Percentiles rank a stretch among this genome's conserved stretches.
phyloP scores from a whole-genome alignment of 768 basidiomycete genomes.

The Kwoniella dendrophila region DNA sequence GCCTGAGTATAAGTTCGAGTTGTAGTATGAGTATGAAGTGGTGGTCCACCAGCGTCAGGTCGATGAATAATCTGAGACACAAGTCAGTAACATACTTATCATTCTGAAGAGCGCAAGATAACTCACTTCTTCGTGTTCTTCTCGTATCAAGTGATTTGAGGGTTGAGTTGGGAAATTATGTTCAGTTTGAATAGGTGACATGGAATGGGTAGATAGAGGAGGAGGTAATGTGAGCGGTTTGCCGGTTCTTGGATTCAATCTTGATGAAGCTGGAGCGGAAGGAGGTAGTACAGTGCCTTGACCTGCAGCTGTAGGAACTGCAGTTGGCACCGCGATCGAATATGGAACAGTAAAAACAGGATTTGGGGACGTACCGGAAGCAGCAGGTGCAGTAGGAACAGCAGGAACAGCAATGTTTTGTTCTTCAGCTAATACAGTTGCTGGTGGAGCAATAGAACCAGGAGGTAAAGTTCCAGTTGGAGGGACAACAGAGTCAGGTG shows the following conservation, averaged over 20 bases:
- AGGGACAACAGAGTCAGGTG: no score
- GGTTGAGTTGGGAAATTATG: slow-evolving; percentile 20
- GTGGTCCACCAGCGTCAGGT: slow-evolving; percentile 36
- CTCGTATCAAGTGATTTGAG: slow-evolving; percentile 34
- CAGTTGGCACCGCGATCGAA: slow-evolving; percentile 12
- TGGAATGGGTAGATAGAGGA: slow-evolving; percentile 35
- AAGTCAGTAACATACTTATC: neutral
- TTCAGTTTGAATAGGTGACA: slow-evolving; percentile 37
- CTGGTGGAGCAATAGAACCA: slow-evolving; percentile 14
- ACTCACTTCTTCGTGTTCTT: slow-evolving; percentile 50
- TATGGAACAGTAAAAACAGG: slow-evolving; percentile 11
- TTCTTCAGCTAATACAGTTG: slow-evolving; percentile 11
- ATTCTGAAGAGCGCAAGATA: neutral
- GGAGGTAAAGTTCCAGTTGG: slow-evolving; percentile 2
- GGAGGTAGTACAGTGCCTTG: slow-evolving; percentile 10
- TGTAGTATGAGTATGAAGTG: slow-evolving; percentile 42
- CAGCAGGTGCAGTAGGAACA: slow-evolving; percentile 16
- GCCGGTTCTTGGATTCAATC: slow-evolving; percentile 47
- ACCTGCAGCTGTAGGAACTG: slow-evolving; percentile 11
- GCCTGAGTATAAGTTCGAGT: slow-evolving; percentile 38
- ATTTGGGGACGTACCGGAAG: slow-evolving; percentile 17
- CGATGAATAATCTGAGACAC: slow-evolving; percentile 38
- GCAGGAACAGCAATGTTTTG: slow-evolving; percentile 19
- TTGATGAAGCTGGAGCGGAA: slow-evolving; percentile 15
- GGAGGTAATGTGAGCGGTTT: slow-evolving; percentile 39